Evolutionary conservation across 768 basidiomycete species (phyloP).

Genomic region (Rhodotorula babjevae): DNA sequence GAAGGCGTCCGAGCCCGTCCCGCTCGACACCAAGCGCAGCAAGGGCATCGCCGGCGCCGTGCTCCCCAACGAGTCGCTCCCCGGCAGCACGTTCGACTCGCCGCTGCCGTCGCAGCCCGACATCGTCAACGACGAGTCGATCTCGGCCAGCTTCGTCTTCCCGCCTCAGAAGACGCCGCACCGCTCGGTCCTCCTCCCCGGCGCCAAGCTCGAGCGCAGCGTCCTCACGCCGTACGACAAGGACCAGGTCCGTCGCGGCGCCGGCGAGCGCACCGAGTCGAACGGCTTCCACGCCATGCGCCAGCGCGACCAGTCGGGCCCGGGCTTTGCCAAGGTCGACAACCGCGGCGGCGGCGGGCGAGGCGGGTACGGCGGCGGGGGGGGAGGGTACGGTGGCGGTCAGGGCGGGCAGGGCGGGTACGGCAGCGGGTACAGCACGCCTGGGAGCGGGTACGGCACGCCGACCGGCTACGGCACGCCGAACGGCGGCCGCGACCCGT

Average conservation of each 20-base stretch:
- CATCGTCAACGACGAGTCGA: slow-evolving; percentile 76
- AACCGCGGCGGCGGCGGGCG: background rate
- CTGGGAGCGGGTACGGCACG: background rate
- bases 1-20: slow-evolving; percentile 73
- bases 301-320: slow-evolving; percentile 18
- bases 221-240: slow-evolving; percentile 66
- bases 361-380: background rate
- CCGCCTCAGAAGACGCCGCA: slow-evolving; percentile 82
- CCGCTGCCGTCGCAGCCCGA: slow-evolving; percentile 69
- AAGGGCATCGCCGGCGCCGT: slow-evolving; percentile 75
- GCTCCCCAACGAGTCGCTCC: slow-evolving; percentile 78
- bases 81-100: slow-evolving; percentile 80
- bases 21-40: slow-evolving; percentile 64
- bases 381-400: background rate
- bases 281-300: slow-evolving; percentile 37
- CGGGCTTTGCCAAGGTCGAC: slow-evolving; percentile 29
- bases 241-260: slow-evolving; percentile 49
- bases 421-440: background rate
- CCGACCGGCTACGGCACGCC: background rate
- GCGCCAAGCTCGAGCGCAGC: slow-evolving; percentile 59
- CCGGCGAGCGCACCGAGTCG: slow-evolving; percentile 32
- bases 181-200: slow-evolving; percentile 72
- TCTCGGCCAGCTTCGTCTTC: slow-evolving; percentile 83
- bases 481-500: slow-evolving; percentile 12
- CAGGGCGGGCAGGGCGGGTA: slow-evolving; percentile 12